Evolutionary conservation across 805 yeast genomes (phyloP).

Genomic region (Lipomyces orientalis): DNA sequence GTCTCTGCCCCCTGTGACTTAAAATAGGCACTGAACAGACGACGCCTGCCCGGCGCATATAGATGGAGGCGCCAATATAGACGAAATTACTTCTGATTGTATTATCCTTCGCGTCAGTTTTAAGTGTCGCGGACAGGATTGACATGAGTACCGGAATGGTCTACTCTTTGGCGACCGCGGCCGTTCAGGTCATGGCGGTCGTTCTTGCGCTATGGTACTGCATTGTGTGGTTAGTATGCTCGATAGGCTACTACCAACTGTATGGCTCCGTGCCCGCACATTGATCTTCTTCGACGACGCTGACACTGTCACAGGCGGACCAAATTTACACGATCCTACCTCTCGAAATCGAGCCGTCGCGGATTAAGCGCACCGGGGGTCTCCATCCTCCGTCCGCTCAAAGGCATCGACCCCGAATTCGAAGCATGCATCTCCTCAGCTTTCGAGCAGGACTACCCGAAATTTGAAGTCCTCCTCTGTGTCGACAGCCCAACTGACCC

Average conservation of each 20-base stretch:
- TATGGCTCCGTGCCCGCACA: constrained; percentile 5
- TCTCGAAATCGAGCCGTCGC: neutral
- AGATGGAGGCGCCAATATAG: neutral
- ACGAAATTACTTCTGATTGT: neutral
- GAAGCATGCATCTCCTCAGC: constrained; percentile 69
- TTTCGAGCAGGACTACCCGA: constrained; percentile 72
- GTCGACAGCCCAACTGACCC: constrained; percentile 69
- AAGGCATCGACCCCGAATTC: constrained; percentile 82
- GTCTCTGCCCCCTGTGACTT: neutral
- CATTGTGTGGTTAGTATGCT: constrained; percentile 24
- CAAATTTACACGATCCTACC: constrained; percentile 19
- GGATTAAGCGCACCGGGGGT: constrained; percentile 58
- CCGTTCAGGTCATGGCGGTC: constrained; percentile 7
- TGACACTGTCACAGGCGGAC: constrained; percentile 17
- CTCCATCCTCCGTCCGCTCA: constrained; percentile 78
- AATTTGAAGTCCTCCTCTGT: constrained; percentile 76
- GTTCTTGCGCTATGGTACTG: constrained; percentile 33
- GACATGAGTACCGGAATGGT: constrained; percentile 1
- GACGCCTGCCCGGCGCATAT: neutral
- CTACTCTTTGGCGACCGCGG: neutral
- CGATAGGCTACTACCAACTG: constrained; percentile 33
- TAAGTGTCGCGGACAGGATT: neutral
- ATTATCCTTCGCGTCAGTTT: neutral
- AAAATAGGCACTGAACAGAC: neutral
- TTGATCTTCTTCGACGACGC: neutral